Evolutionary conservation across 179 eudicot genomes (phyloP), one percentile per base, ranked within the genome.

Genomic region (Beta macrorhiza): DNA sequence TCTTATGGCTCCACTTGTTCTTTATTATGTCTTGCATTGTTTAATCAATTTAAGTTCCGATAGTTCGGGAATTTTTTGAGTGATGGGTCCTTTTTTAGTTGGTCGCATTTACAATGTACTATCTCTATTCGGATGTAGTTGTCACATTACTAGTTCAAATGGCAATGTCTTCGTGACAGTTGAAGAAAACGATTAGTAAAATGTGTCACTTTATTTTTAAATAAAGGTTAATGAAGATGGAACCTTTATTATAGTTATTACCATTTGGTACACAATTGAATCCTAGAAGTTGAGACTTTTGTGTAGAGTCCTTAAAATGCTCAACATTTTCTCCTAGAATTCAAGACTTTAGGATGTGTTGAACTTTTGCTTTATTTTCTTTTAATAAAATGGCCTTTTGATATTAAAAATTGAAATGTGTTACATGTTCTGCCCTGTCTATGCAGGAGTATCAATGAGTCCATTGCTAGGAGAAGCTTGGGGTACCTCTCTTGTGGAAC

Each of bases 401-500:
- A 10, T 29, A 59, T 42, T 64, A 58, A 9, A n/a, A 8, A 2
- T 22, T 11, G 51, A 0, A 22, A 51, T 52, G 75, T 73, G 37
- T 20, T 55, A 49, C 64, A 52, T 78, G 25, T 13, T 58, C 0
- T 32, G 25, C 73, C 72, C 49, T 62, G 6, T 45, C 10, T 59
- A 42, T 80, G 83, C 83, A 90, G 93, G 90, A 85, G 83, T 20
- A 85, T 89, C 67, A 90, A 90, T 84, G 91, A 84, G 75, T 84
- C 94, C 0, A 58, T 84, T 67, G 89, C 87, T n/a, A 89, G 90
- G 86, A 82, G 91, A 84, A 83, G 83, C 70, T 79, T 91, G 84
- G 92, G 91, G 2, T 91, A 88, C 86, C 83, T 89, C 5, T 91
- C 94, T 0, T 92, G 94, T 84, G 91, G 90, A 37, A 85, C 92